Evolutionary conservation across 441 rosid genomes (phyloP).

Genomic region (Aleurites moluccanus): DNA sequence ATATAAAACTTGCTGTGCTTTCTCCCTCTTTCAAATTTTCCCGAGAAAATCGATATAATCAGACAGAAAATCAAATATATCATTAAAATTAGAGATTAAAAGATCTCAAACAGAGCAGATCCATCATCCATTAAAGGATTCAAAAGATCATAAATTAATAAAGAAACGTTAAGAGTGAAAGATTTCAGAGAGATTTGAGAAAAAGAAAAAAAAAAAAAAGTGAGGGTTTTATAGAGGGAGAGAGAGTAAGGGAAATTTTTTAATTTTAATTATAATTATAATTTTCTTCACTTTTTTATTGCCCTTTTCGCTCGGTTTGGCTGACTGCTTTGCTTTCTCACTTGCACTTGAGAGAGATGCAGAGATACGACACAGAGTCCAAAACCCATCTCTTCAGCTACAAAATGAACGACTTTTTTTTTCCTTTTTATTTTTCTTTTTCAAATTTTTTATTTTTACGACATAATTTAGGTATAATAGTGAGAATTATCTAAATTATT

Average conservation of each 20-base stretch:
- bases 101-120: constrained; percentile 13
- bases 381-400: neutral
- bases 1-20: neutral
- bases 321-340: constrained; percentile 16
- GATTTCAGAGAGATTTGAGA: neutral
- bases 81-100: neutral
- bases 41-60: constrained; percentile 3
- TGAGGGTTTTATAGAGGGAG: constrained; percentile 13
- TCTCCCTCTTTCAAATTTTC: neutral
- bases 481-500: too few relatives aligned
- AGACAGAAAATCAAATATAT: neutral
- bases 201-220: too few relatives aligned
- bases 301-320: constrained; percentile 10
- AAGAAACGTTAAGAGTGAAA: neutral
- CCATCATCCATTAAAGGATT: constrained; percentile 7
- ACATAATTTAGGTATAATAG: too few relatives aligned
- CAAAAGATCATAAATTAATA: neutral
- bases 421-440: neutral
- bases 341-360: neutral
- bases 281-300: constrained; percentile 6
- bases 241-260: neutral
- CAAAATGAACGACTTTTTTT: too few relatives aligned
- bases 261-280: neutral
- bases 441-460: neutral
- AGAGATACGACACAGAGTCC: neutral